Base-by-base conservation (phyloP, 2,329 filamentous ascomycete species). In the Leptographium wingfieldii region DNA sequence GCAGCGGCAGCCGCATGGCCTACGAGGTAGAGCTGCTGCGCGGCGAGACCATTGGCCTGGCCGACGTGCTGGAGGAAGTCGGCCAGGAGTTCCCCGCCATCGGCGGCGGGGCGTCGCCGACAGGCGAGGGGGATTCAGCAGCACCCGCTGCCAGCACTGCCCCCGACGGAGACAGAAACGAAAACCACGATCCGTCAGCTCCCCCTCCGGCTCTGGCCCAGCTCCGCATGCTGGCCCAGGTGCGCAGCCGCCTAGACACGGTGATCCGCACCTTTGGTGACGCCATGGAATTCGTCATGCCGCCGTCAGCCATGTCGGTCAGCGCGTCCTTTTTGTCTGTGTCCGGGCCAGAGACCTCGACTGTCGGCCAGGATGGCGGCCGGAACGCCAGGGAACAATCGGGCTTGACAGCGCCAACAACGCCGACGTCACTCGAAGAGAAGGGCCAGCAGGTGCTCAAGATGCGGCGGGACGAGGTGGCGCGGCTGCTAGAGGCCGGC, bases 21-120 rank as follows among this genome's bases (percentile, higher is more conserved):
- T 99, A 99, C 69, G 90, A 97, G 73, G 92, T 97, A 25, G 92
- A 97, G 72, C 81, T 97, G 22, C 73, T 97, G 56, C 83, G 91
- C n/a, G 92, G 92, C 63, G 92, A 96, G 73, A 88, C 90, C 2
- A 74, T 91, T 55, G 81, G 87, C n/a, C 76, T 96, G 43, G 84
- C 85, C 0, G 92, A 96, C 69, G 80, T 86, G 2, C 75, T 97
- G 66, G 83, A 84, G 19, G 35, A 82, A 55, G 78, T 84, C 5
- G 88, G 95, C 66, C 40, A 51, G 25, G 33, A n/a, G 5, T 19
- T 5, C 4, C 46, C 33, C 12, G 14, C 43, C 43, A 1, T 19
- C 7, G 7, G 19, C 19, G 43, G 43, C 7, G 43, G 16, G 12
- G 40, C 19, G 16, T 6, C 2, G 11, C 56, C 59, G 43, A 40